Base-by-base conservation (phyloP, 2,329 filamentous ascomycete genomes). In the Fusarium xyrophilum region DNA sequence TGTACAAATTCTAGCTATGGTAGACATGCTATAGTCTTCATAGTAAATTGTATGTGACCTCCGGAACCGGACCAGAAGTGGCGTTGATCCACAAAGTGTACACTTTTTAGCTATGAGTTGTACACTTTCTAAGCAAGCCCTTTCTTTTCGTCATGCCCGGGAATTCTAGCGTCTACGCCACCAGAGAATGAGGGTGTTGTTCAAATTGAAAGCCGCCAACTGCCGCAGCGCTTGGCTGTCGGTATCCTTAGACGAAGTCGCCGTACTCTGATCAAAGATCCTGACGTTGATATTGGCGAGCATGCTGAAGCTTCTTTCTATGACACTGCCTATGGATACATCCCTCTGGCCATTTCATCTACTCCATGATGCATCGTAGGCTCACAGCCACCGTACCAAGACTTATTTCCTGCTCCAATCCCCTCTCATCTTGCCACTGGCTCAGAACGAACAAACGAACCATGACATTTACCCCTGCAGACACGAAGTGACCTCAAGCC, bases 141-240 rank as follows among this genome's bases (percentile, higher is more conserved):
- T 47, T 54, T 53, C 60, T 48, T 56, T 60, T 69, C 48, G 47
- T 56, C 48, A 65, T 56, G 48, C 43, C 44, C 35, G 47, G 52
- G 30, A 51, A 36, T 58, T 68, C 60, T 69, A 65, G 70, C 63
- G 65, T 65, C 47, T 28, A 52, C 65, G 70, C 70, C 65, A 61
- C 61, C 25, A 42, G n/a, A 36, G 38, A 48, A 53, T 51, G 44
- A 58, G 56, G 30, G 38, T 54, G 27, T 32, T 52, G 25, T 38
- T 38, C 32, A 52, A 43, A 40, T 40, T 32, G 36, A 47, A 52
- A 50, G 21, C 44, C 53, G 32, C 25, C 56, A 57, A 68, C 55
- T 53, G 7, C 46, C 23, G 28, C 35, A 40, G 15, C 27, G 27
- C 38, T 43, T 32, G 27, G 27, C 44, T 21, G 30, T 33, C 40